A percentile compares a stretch with the other conserved stretches of the same genome.
phyloP scores from a whole-genome alignment of 2,329 filamentous ascomycete genomes.

The Cytospora piceicola region DNA sequence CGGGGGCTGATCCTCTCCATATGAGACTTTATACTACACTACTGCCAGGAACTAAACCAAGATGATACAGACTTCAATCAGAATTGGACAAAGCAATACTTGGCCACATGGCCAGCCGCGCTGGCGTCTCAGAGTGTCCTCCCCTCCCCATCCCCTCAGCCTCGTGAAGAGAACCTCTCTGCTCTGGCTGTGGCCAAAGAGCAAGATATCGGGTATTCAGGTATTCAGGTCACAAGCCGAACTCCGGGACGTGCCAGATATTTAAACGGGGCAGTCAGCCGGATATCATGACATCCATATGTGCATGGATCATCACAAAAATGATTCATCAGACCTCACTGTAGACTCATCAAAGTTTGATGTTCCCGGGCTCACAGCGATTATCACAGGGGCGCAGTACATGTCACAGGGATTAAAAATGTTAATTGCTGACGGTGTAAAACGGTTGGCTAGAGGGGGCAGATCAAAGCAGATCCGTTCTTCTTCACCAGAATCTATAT shows the following conservation, averaged over 20 bases:
- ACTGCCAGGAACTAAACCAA: not conserved
- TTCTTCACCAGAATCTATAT: no score
- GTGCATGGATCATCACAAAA: not conserved
- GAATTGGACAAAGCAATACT: not conserved
- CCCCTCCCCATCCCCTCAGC: not conserved
- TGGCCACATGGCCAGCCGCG: not conserved
- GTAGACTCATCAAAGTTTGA: no score
- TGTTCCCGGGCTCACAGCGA: not conserved
- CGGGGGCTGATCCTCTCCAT: not conserved
- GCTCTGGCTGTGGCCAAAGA: not conserved
- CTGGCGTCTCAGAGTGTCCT: no score
- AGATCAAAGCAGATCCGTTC: no score
- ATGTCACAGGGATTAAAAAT: no score
- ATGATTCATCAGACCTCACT: no score
- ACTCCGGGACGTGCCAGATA: not conserved
- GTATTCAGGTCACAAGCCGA: no score
- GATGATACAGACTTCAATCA: not conserved
- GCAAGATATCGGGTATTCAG: not conserved
- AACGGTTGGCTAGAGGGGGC: no score
- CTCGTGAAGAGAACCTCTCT: not conserved
- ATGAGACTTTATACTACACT: not conserved
- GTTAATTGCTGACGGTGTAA: no score
- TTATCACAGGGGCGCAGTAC: slow-evolving; percentile 6
- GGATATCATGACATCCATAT: not conserved
- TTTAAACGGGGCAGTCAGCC: not conserved